These are phyloP conservation scores for Alternaria angustiovoidea DNA, from an alignment of 2,329 filamentous ascomycete species.

Conservation along the genomic window DNA sequence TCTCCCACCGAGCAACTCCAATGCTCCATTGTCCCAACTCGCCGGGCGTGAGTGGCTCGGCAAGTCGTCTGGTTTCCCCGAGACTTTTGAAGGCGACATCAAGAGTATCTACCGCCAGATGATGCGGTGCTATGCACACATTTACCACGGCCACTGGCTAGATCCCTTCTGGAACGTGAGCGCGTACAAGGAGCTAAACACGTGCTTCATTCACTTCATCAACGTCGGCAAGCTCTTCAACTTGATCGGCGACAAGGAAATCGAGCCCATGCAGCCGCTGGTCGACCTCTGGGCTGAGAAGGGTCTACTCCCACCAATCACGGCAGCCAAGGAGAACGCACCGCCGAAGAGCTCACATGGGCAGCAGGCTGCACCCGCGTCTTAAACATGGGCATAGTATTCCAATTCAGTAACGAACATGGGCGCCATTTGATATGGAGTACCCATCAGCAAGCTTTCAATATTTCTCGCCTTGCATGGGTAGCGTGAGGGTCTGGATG, in stretches of 20 bases:
- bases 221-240: conserved; percentile 76
- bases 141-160: conserved; percentile 62
- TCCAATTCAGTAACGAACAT: neutral
- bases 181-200: conserved; percentile 61
- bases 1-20: conserved; percentile 56
- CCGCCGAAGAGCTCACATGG: conserved; percentile 27
- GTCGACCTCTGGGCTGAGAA: conserved; percentile 92
- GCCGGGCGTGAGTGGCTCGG: conserved; percentile 82
- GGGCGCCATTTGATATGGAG: conserved; percentile 20
- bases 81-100: conserved; percentile 73
- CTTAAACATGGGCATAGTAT: neutral
- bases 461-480: conserved; percentile 19
- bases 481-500: conserved; percentile 9
- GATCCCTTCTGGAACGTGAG: conserved; percentile 60
- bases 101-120: conserved; percentile 69
- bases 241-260: conserved; percentile 83
- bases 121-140: conserved; percentile 63
- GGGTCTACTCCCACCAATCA: conserved; percentile 74
- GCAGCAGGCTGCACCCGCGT: conserved; percentile 29
- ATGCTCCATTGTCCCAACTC: conserved; percentile 67
- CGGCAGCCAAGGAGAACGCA: conserved; percentile 31
- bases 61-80: conserved; percentile 77
- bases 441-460: conserved; percentile 14
- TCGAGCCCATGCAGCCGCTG: conserved; percentile 94
- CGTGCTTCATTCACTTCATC: conserved; percentile 63